A percentile compares a stretch with the other conserved stretches of the same genome.
Evolutionary conservation across 2,329 filamentous ascomycete genomes (phyloP).

Genomic region (Trichoderma sp.): DNA sequence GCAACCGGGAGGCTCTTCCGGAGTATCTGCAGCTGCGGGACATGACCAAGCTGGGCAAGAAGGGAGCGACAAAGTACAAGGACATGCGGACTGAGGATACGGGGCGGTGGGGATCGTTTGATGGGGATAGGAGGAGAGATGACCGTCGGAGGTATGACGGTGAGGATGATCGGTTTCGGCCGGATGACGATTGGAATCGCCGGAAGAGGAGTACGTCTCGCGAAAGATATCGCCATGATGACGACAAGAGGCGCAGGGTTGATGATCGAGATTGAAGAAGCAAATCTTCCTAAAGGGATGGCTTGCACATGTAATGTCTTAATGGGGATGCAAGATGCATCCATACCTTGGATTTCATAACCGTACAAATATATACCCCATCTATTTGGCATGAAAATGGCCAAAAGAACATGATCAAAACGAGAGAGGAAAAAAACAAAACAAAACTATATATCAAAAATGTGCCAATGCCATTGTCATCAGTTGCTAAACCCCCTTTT

Average conservation of each 20-base stretch:
- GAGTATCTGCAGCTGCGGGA: constrained; percentile 91
- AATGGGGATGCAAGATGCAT: not conserved
- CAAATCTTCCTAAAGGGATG: not conserved
- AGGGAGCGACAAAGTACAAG: constrained; percentile 84
- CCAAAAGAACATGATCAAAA: not conserved
- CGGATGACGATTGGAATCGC: constrained; percentile 55
- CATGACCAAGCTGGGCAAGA: constrained; percentile 89
- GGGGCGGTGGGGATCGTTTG: constrained; percentile 72
- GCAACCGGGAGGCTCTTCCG: constrained; percentile 77
- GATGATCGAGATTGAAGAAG: constrained; percentile 38
- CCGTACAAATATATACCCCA: constrained; percentile 8
- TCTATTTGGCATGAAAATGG: constrained; percentile 2
- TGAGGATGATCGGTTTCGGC: constrained; percentile 63
- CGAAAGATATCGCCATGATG: constrained; percentile 52
- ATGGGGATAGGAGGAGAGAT: constrained; percentile 43
- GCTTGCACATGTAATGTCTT: not conserved
- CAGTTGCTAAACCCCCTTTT: not conserved
- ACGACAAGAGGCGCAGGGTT: constrained; percentile 59
- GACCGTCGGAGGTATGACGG: constrained; percentile 36
- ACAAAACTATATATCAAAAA: too few relatives aligned
- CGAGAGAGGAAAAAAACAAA: not conserved
- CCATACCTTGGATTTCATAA: not conserved
- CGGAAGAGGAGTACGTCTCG: constrained; percentile 57
- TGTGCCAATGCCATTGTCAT: not conserved
- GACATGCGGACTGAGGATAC: constrained; percentile 91